Base-by-base conservation (phyloP, 257 asterid genomes). In the Plantago ovata region DNA sequence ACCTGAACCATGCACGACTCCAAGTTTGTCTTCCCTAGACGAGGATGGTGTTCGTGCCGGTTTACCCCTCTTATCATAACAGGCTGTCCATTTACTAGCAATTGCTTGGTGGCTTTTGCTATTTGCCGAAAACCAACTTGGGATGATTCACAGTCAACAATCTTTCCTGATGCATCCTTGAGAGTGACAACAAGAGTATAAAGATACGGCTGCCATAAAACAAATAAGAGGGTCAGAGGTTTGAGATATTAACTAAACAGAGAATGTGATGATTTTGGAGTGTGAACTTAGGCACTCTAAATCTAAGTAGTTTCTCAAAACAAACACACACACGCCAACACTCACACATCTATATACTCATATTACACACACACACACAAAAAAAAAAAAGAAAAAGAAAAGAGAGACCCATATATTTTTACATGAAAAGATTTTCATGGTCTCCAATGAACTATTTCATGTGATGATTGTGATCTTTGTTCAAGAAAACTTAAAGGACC, bases 1-100 rank as follows among this genome's bases (percentile, higher is more conserved):
- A 93, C 98, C 98, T 86, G 88, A 68, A 93, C 79, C 98, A 93
- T 88, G 83, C 98, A 93, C 32, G 97, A 62, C 66, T 93, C 98
- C 73, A 87, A 69, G 77, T 86, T 93, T 48, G 98, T 93, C 79
- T 92, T 93, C 64, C 98, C 98, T 41, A 93, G 78, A 70, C 95
- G 84, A 59, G 98, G 98, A 71, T 93, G 98, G 76, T 88, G 95
- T 71, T 88, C 98, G 63, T 93, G 98, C 78, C 97, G 79, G 78
- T 93, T 93, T 72, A 93, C 98, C 16, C 98, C 98, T 80, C 91
- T 79, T 71, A 93, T 79, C 78, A 88, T 73, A 64, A 93, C 95
- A 10, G 98, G 89, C 57, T 77, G 85, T 61, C 97, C 97, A 70
- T 92, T 92, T 20, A 92, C 95, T 44, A 93, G 95, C 66, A 93